Conservation (phyloP, 2,329 filamentous ascomycete genomes). For the Exserohilum turcica region DNA sequence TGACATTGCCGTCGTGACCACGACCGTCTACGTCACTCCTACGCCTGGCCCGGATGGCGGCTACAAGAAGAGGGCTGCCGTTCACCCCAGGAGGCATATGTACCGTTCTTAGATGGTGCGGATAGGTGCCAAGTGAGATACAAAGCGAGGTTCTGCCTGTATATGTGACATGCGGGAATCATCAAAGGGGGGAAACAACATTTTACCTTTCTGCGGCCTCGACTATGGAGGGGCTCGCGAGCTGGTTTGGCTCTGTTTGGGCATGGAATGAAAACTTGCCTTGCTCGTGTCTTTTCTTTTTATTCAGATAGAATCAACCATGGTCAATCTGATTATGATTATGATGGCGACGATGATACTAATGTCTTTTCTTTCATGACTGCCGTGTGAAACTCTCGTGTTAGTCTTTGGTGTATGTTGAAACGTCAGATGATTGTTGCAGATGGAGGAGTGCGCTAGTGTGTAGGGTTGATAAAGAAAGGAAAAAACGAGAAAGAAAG, state of each 20-base stretch:
- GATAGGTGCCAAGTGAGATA: not conserved
- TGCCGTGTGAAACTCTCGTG: not conserved
- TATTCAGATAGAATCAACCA: slow-evolving; percentile 7
- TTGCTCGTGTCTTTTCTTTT: not conserved
- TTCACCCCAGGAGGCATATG: not conserved
- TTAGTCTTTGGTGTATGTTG: not conserved
- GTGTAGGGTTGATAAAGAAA: not conserved
- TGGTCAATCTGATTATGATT: slow-evolving; percentile 1
- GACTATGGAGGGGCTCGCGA: slow-evolving; percentile 8
- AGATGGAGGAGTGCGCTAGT: not conserved
- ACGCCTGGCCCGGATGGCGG: slow-evolving; percentile 8
- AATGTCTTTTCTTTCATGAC: not conserved
- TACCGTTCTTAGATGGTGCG: slow-evolving; percentile 8
- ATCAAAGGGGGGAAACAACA: not conserved
- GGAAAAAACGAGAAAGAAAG: no score
- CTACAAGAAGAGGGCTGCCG: slow-evolving; percentile 17
- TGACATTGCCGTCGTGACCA: slow-evolving; percentile 30
- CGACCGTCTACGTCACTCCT: slow-evolving; percentile 36
- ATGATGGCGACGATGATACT: no score
- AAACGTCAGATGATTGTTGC: not conserved
- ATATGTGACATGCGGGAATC: not conserved
- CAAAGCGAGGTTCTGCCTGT: not conserved
- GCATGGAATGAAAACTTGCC: not conserved
- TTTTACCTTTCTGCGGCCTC: slow-evolving; percentile 17
- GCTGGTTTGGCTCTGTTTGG: slow-evolving; percentile 18